phyloP scores from a whole-genome alignment of 139 green algal genomes.

The Penium margaritaceum region DNA sequence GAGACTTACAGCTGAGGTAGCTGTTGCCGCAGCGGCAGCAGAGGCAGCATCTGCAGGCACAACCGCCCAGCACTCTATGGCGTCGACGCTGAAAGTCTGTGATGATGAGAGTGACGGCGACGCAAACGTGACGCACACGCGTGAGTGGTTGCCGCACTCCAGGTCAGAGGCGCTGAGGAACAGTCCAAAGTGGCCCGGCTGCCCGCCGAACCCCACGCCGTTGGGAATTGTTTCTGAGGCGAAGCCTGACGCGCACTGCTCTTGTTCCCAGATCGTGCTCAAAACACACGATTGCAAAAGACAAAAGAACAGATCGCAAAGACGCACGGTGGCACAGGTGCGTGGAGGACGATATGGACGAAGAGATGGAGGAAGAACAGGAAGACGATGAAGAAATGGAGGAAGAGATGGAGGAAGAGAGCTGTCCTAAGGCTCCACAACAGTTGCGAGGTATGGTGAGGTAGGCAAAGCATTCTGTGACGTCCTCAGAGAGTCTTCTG shows the following conservation, averaged over 20 bases:
- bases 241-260: conserved; percentile 23
- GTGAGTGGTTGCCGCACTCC: conserved; percentile 21
- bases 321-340: no score
- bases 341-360: no score
- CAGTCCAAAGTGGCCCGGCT: conserved; percentile 20
- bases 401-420: no score
- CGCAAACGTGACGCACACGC: conserved; percentile 24
- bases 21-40: not conserved
- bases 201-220: conserved; percentile 34
- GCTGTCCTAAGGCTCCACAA: no score
- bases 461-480: no score
- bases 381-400: not conserved
- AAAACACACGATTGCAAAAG: no score
- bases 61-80: conserved; percentile 34
- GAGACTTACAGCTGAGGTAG: no score
- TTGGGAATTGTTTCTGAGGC: conserved; percentile 36
- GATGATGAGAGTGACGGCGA: conserved; percentile 22
- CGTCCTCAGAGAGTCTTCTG: no score
- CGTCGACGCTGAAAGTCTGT: conserved; percentile 8
- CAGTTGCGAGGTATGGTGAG: no score
- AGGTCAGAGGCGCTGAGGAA: conserved; percentile 20
- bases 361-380: not conserved
- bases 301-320: no score
- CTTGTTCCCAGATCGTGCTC: no score
- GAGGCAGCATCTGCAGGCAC: not conserved